Evolutionary conservation across 208 protist species (phyloP).

Genomic region (Naegleria lovaniensis): DNA sequence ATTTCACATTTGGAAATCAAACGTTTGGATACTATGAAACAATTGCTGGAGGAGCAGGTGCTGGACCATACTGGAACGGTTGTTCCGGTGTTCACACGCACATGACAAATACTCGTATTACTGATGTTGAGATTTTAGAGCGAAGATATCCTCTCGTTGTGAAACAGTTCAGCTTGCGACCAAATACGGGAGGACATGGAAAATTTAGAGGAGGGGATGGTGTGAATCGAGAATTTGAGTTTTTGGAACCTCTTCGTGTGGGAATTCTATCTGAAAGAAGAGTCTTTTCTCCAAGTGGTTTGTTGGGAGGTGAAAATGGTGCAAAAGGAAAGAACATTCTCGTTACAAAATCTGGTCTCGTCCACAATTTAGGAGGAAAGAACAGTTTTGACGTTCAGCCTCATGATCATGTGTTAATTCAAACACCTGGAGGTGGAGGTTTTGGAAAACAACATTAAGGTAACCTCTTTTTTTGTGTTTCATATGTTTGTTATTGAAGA

Average conservation of each 20-base stretch:
- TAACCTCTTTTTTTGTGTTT: too few relatives aligned
- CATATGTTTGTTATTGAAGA: too few relatives aligned
- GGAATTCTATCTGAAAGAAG: constrained; percentile 82
- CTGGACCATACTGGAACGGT: constrained; percentile 72
- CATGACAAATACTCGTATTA: constrained; percentile 94
- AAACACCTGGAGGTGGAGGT: constrained; percentile 66
- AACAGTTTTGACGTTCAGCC: constrained; percentile 38
- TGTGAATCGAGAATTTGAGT: constrained; percentile 75
- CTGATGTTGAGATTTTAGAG: constrained; percentile 83
- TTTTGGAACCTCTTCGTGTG: constrained; percentile 53
- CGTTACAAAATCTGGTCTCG: constrained; percentile 31
- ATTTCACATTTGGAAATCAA: constrained; percentile 86
- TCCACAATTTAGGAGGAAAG: constrained; percentile 56
- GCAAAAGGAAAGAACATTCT: constrained; percentile 55
- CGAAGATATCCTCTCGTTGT: constrained; percentile 83
- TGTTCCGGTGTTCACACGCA: constrained; percentile 81
- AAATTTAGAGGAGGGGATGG: constrained; percentile 76
- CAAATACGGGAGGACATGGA: constrained; percentile 68
- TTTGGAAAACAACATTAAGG: constrained; percentile 53
- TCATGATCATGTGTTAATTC: constrained; percentile 54
- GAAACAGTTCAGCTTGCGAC: constrained; percentile 64
- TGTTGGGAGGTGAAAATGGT: constrained; percentile 67
- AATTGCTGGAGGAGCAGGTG: constrained; percentile 84
- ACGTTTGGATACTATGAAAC: constrained; percentile 89
- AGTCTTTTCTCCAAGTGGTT: constrained; percentile 64